Conservation (phyloP, 1,139 yeast species). For the Candida tetrigidarum region DNA sequence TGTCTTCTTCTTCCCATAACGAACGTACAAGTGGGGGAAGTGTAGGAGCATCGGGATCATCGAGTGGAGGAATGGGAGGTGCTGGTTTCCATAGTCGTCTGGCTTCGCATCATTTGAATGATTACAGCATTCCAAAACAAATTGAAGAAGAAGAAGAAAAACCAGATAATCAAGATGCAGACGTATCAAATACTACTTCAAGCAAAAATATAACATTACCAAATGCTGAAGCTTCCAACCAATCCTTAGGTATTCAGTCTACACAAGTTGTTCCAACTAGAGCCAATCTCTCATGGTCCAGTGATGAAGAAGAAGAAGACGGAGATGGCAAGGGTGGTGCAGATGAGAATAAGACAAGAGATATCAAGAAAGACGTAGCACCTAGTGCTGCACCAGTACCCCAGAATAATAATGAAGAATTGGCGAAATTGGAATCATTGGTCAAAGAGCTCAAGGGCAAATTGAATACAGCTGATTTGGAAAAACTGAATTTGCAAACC, state of each 20-base stretch:
- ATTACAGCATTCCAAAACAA: slow-evolving; percentile 6
- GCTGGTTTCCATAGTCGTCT: slow-evolving; percentile 15
- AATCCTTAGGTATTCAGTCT: slow-evolving; percentile 52
- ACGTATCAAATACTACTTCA: slow-evolving; percentile 15
- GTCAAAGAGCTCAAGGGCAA: slow-evolving; percentile 19
- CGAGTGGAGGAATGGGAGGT: too few species aligned
- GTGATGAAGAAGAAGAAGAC: slow-evolving; percentile 63
- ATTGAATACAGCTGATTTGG: slow-evolving; percentile 15
- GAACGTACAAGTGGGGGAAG: too few species aligned
- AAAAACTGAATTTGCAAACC: slow-evolving; percentile 23
- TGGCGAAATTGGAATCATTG: slow-evolving; percentile 18
- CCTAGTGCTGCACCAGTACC: too few species aligned
- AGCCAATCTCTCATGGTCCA: slow-evolving; percentile 81
- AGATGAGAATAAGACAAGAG: not conserved
- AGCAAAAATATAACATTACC: slow-evolving; percentile 27
- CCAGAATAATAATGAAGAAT: slow-evolving; percentile 15
- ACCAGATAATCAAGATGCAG: slow-evolving; percentile 10
- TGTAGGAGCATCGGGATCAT: too few species aligned
- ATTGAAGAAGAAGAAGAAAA: slow-evolving; percentile 9
- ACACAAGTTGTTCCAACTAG: slow-evolving; percentile 75
- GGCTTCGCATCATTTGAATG: slow-evolving; percentile 13
- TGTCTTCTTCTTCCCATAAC: slow-evolving; percentile 10
- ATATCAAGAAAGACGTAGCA: not conserved
- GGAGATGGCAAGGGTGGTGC: slow-evolving; percentile 17
- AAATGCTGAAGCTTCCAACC: slow-evolving; percentile 16